phyloP scores from a whole-genome alignment of 768 basidiomycete species.

The Rhodotorula toruloides region DNA sequence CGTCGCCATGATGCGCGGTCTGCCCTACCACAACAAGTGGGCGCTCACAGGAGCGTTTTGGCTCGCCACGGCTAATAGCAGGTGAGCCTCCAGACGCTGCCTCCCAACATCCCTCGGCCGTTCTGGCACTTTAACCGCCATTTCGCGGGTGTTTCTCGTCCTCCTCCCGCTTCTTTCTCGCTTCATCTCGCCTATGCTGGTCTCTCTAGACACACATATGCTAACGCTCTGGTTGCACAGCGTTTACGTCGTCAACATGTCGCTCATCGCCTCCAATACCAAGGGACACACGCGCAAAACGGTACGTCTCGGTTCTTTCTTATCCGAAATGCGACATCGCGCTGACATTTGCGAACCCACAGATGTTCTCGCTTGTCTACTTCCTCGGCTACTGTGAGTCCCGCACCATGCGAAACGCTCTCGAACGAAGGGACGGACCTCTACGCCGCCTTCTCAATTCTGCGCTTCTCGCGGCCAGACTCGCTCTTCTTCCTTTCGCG shows the following conservation, averaged over 20 bases:
- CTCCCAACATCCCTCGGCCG: slow-evolving; percentile 18
- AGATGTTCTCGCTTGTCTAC: slow-evolving; percentile 34
- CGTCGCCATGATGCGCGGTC: slow-evolving; percentile 32
- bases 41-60: slow-evolving; percentile 14
- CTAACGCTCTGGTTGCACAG: too few species aligned
- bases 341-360: too few species aligned
- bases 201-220: too few species aligned
- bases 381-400: slow-evolving; percentile 1
- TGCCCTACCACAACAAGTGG: slow-evolving; percentile 35
- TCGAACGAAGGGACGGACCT: too few species aligned
- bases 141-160: too few species aligned
- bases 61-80: background rate
- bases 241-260: slow-evolving; percentile 40
- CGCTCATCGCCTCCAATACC: slow-evolving; percentile 35
- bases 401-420: too few species aligned
- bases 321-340: too few species aligned
- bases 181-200: background rate
- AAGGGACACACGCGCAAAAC: too few species aligned
- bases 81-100: too few species aligned
- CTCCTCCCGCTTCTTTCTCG: background rate
- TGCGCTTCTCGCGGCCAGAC: too few species aligned
- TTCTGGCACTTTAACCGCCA: too few species aligned
- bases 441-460: too few species aligned
- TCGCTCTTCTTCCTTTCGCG: background rate
- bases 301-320: slow-evolving; percentile 8